Evolutionary conservation across 2,329 filamentous ascomycete species (phyloP), one percentile per base, ranked within the genome.

Genomic region (Immersiporthe knoxdaviesiana): DNA sequence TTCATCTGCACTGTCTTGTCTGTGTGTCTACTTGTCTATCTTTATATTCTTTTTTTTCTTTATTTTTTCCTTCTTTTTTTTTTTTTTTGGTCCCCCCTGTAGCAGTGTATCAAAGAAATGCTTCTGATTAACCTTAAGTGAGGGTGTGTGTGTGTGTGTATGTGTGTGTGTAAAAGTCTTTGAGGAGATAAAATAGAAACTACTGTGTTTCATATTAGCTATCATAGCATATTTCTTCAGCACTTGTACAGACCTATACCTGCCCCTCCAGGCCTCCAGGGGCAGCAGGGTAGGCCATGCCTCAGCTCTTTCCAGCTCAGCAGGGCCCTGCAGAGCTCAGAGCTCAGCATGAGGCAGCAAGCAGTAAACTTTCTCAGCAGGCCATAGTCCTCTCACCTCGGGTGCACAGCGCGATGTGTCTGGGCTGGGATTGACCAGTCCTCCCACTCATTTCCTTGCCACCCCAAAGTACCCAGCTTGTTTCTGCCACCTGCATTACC

Each of bases 401-500:
- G 16, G 1, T 60, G 11, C n/a, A 39, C 58, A 2, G 37, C 32
- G 11, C 30, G 37, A 4, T 21, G 24, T 44, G 32, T 60, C 50
- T 44, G 11, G 16, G 16, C 10, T 44, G n/a, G 54, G 54, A 39
- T 44, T 61, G 41, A 47, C 60, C 32, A 64, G 58, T 24, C 59
- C 56, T 61, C 27, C 14, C 65, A 63, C 59, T 58, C 39, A 24
- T 59, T n/a, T 35, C 44, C 39, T 30, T 18, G 24, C 12, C 41
- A 14, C 27, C 12, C 30, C 56, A 37, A 59, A 30, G 56, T 59
- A 59, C 56, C 32, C 47, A 12, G 44, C 65, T 47, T 37, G 44
- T 47, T 56, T 60, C 39, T 27, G 41, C n/a, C 54, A 44, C 44
- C n/a, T 58, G 50, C 50, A 52, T 54, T 54, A 50, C 24, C 41